Conservation (phyloP, 2,329 filamentous ascomycete genomes). For the Neodidymelliopsis sp. region DNA sequence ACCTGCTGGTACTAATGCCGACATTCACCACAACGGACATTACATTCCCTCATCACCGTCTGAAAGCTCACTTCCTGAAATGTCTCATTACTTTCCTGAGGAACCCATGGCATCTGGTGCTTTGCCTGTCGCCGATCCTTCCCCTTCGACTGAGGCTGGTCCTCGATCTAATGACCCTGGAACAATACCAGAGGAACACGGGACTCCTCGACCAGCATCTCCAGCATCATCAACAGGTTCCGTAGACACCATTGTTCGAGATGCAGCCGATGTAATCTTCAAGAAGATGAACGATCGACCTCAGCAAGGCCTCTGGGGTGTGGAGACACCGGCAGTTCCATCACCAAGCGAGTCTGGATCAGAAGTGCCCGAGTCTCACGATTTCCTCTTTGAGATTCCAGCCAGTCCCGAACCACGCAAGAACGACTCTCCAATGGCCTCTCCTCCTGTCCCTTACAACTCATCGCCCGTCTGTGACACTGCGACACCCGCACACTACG, state of each 20-base stretch:
- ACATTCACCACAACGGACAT: slow-evolving; percentile 15
- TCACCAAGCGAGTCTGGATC: slow-evolving; percentile 15
- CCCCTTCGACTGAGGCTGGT: slow-evolving; percentile 7
- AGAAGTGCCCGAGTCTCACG: slow-evolving; percentile 37
- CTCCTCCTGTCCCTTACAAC: neutral
- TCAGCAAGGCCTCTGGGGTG: slow-evolving; percentile 25
- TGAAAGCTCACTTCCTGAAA: slow-evolving; percentile 34
- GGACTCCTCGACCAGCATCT: slow-evolving; percentile 24
- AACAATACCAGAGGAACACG: slow-evolving; percentile 17
- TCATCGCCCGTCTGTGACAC: neutral
- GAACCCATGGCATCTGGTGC: slow-evolving; percentile 25
- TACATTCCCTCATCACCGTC: slow-evolving; percentile 27
- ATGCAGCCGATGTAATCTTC: slow-evolving; percentile 39
- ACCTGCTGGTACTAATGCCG: slow-evolving; percentile 11
- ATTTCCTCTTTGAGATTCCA: slow-evolving; percentile 35
- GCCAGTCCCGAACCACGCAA: slow-evolving; percentile 11
- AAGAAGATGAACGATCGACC: slow-evolving; percentile 36
- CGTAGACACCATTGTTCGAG: slow-evolving; percentile 31
- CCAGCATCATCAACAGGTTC: slow-evolving; percentile 32
- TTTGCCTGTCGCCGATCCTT: slow-evolving; percentile 13
- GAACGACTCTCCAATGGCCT: slow-evolving; percentile 20
- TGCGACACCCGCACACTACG: slow-evolving; percentile 9
- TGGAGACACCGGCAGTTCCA: slow-evolving; percentile 21
- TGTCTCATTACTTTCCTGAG: slow-evolving; percentile 38
- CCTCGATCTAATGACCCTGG: slow-evolving; percentile 13